Conservation (phyloP, 2,329 filamentous ascomycete genomes). For the Cytospora leucostoma region DNA sequence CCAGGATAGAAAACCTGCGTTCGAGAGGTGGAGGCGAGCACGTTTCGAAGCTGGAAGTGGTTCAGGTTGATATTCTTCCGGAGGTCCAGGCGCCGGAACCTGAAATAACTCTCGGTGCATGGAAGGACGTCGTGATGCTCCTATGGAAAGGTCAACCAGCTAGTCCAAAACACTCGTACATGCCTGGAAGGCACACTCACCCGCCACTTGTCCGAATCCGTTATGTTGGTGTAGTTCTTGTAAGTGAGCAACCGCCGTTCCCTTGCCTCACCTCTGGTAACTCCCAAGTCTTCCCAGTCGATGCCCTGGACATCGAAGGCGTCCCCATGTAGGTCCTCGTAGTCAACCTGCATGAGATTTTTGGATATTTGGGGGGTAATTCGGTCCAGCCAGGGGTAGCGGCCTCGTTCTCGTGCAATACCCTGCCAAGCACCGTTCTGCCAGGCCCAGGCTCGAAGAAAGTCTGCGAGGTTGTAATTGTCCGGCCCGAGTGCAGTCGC, state of each 20-base stretch:
- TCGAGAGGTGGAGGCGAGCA: conserved; percentile 58
- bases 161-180: background rate
- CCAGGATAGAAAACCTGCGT: conserved; percentile 60
- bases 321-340: conserved; percentile 56
- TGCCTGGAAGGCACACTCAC: conserved; percentile 44
- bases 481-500: conserved; percentile 46
- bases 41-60: conserved; percentile 68
- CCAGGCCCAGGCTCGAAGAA: conserved; percentile 52
- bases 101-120: conserved; percentile 53
- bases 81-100: conserved; percentile 59
- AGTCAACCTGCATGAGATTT: conserved; percentile 33
- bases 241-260: conserved; percentile 51
- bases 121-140: conserved; percentile 41
- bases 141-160: conserved; percentile 24
- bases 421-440: conserved; percentile 34
- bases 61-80: conserved; percentile 54
- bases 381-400: conserved; percentile 39
- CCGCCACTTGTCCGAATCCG: conserved; percentile 48
- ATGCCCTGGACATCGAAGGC: conserved; percentile 60
- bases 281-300: conserved; percentile 56
- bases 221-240: conserved; percentile 59
- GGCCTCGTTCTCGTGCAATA: conserved; percentile 33
- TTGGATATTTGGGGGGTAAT: conserved; percentile 33
- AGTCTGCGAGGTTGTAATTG: conserved; percentile 53
- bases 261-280: conserved; percentile 52